Evolutionary conservation across 352 stramenopile genomes (phyloP).

Genomic region (Globisporangium cederbergense): DNA sequence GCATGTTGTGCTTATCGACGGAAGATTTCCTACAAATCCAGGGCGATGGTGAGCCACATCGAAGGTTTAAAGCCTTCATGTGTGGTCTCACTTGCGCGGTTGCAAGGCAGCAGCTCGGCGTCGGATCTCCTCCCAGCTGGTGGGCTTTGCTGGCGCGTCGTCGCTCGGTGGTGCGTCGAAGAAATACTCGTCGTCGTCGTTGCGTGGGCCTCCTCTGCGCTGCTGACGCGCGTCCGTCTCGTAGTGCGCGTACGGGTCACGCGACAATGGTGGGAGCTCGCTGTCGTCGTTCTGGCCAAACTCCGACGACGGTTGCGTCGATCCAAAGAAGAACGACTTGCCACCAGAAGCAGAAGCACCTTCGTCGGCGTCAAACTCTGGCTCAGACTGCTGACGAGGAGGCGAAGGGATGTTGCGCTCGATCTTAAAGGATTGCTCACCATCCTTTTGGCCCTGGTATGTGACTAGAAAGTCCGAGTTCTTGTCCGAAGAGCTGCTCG

Average conservation of each 20-base stretch:
- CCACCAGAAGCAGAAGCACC: conserved; percentile 8
- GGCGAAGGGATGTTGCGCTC: background rate
- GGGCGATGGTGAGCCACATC: background rate
- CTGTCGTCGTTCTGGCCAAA: conserved; percentile 10
- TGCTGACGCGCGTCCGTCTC: conserved; percentile 13
- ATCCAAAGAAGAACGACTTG: conserved; percentile 55
- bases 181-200: conserved; percentile 54
- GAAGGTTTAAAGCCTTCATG: too few relatives aligned
- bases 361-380: conserved; percentile 11
- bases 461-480: conserved; percentile 16
- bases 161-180: conserved; percentile 28
- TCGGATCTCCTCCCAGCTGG: conserved; percentile 79
- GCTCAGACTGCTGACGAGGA: background rate
- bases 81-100: conserved; percentile 34
- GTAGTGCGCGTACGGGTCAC: conserved; percentile 33
- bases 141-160: conserved; percentile 33
- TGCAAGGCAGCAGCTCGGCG: conserved; percentile 41
- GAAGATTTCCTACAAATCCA: background rate
- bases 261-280: conserved; percentile 30
- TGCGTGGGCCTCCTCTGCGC: conserved; percentile 8
- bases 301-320: conserved; percentile 14
- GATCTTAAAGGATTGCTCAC: background rate
- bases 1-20: background rate
- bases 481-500: background rate
- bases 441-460: background rate